Percentiles rank a stretch among this genome's conserved stretches.
These are phyloP conservation scores for Pythium biforme DNA, from an alignment of 352 stramenopile species.

Conservation along the genomic window DNA sequence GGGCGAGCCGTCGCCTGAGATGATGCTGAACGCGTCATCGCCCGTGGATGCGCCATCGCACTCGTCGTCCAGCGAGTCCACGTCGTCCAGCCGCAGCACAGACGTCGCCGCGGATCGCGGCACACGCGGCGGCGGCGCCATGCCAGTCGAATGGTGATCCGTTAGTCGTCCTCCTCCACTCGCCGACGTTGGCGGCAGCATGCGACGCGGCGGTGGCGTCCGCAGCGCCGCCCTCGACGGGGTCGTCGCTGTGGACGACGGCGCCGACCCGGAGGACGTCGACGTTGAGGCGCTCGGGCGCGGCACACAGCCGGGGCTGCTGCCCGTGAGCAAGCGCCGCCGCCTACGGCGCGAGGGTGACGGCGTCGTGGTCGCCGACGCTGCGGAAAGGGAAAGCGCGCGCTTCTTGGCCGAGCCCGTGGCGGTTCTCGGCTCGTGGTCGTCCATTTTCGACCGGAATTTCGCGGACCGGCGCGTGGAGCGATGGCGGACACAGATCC, in stretches of 20 bases:
- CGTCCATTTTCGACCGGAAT: conserved; percentile 17
- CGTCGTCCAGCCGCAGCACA: conserved; percentile 22
- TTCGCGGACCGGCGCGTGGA: not conserved
- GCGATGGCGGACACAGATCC: not conserved
- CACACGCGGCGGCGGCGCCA: conserved; percentile 4
- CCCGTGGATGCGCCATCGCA: no score
- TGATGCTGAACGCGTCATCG: conserved; percentile 48
- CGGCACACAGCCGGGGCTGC: conserved; percentile 25
- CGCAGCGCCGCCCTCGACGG: conserved; percentile 6
- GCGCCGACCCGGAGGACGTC: not conserved
- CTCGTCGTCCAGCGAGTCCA: conserved; percentile 24
- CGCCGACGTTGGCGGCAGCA: conserved; percentile 10
- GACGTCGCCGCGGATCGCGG: conserved; percentile 9
- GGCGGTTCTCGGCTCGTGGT: conserved; percentile 5
- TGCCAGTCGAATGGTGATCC: no score
- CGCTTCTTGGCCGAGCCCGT: conserved; percentile 22
- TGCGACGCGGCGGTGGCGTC: conserved; percentile 21
- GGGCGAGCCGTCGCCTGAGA: conserved; percentile 41
- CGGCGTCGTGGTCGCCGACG: conserved; percentile 8
- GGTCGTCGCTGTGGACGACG: conserved; percentile 6
- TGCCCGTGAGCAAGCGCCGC: conserved; percentile 17
- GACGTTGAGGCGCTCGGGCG: not conserved
- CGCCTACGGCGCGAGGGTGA: conserved; percentile 26
- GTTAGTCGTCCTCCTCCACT: not conserved
- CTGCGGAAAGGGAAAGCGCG: not conserved